Percentiles rank a stretch among this genome's conserved stretches.
phyloP scores from a whole-genome alignment of 23 red algal genomes.

The Gracilariopsis chorda region DNA sequence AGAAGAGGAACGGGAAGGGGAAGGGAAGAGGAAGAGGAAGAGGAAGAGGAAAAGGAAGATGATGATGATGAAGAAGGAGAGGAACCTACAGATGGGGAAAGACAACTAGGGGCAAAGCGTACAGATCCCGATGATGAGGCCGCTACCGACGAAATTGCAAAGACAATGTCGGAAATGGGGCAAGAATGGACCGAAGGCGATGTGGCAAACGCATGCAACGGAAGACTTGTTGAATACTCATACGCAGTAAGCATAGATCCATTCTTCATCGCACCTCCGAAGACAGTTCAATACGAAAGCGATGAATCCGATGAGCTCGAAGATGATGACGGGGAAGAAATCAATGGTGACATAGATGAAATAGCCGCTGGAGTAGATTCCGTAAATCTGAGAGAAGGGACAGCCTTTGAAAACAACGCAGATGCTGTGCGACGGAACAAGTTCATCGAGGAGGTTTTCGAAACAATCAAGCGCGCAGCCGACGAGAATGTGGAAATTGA shows the following conservation, averaged over 20 bases:
- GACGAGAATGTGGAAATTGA: slow-evolving; percentile 58
- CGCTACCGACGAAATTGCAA: neutral
- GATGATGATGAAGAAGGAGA: neutral
- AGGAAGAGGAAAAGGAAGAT: neutral
- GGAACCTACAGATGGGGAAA: neutral
- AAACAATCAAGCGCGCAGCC: slow-evolving; percentile 68
- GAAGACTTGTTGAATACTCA: slow-evolving; percentile 19
- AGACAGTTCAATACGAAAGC: slow-evolving; percentile 13
- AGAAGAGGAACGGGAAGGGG: neutral
- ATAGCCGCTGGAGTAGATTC: neutral
- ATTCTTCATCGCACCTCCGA: neutral
- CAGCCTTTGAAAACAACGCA: neutral
- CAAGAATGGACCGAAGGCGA: slow-evolving; percentile 19
- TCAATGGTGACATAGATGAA: neutral
- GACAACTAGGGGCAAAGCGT: no score
- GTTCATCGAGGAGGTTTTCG: slow-evolving; percentile 63
- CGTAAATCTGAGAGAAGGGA: neutral
- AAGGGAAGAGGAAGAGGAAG: neutral
- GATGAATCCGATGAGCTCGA: slow-evolving; percentile 69
- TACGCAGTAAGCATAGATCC: slow-evolving; percentile 3
- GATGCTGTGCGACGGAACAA: neutral
- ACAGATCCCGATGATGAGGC: neutral
- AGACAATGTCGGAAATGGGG: neutral
- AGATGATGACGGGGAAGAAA: slow-evolving; percentile 16
- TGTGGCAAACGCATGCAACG: neutral